Percentiles rank a stretch among this genome's conserved stretches.
These are phyloP conservation scores for Sodiomyces alkalinus DNA, from an alignment of 2,329 filamentous ascomycete species.

Conservation along the genomic window DNA sequence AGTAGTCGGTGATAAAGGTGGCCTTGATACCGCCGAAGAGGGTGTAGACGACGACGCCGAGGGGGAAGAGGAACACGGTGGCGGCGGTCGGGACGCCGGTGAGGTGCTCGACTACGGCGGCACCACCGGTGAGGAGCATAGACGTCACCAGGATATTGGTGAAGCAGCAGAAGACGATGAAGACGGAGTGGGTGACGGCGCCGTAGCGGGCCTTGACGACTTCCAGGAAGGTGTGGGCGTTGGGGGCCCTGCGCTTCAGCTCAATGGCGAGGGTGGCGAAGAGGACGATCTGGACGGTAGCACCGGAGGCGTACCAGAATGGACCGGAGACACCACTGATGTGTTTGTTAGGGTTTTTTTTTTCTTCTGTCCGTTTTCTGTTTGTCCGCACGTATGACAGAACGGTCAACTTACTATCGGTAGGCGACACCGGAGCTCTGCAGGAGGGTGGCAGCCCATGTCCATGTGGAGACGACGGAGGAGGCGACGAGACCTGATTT, in stretches of 20 bases:
- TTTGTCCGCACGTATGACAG: neutral
- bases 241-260: conserved; percentile 72
- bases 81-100: conserved; percentile 45
- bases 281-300: conserved; percentile 73
- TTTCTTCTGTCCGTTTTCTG: too few relatives aligned
- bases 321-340: conserved; percentile 39
- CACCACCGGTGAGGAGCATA: conserved; percentile 74
- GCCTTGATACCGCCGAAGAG: conserved; percentile 69
- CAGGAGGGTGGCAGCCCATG: conserved; percentile 74
- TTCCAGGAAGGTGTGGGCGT: conserved; percentile 76
- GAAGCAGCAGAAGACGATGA: conserved; percentile 65
- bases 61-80: conserved; percentile 69
- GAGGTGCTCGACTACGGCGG: conserved; percentile 13
- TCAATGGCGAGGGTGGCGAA: conserved; percentile 87
- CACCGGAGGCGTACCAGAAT: conserved; percentile 51
- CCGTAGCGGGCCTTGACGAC: conserved; percentile 74
- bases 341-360: too few relatives aligned
- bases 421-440: conserved; percentile 75
- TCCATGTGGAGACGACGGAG: conserved; percentile 88
- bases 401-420: conserved; percentile 30
- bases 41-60: conserved; percentile 66
- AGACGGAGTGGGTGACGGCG: conserved; percentile 53
- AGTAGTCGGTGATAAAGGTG: conserved; percentile 73
- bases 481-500: conserved; percentile 80
- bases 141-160: conserved; percentile 75